Percentiles rank a stretch among this genome's conserved stretches.
These are phyloP conservation scores for Ustilago esculenta DNA, from an alignment of 1,284 basidiomycete genomes.

Conservation along the genomic window DNA sequence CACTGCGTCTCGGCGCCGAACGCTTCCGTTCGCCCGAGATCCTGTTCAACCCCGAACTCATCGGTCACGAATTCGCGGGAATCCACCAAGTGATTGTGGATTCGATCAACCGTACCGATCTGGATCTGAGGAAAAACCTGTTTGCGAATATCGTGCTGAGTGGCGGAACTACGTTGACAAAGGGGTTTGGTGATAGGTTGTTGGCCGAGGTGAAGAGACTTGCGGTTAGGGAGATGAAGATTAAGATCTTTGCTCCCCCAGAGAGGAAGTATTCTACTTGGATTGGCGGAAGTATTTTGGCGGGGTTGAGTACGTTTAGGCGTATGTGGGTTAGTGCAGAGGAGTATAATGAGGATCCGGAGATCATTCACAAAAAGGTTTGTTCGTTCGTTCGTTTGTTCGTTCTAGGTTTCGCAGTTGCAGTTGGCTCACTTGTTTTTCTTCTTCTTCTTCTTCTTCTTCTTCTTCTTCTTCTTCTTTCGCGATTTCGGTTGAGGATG, in stretches of 20 bases:
- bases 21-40: conserved; percentile 97
- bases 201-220: conserved; percentile 95
- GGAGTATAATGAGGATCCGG: conserved; percentile 98
- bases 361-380: conserved; percentile 87
- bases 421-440: too few relatives aligned
- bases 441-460: too few relatives aligned
- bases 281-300: conserved; percentile 87
- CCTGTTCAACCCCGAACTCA: conserved; percentile 94
- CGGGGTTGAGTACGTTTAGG: conserved; percentile 95
- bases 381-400: too few relatives aligned
- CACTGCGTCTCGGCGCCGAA: conserved; percentile 91
- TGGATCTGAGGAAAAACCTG: conserved; percentile 90
- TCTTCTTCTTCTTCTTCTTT: too few relatives aligned
- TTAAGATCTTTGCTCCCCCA: conserved; percentile 99
- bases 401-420: too few relatives aligned
- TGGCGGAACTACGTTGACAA: conserved; percentile 83
- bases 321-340: conserved; percentile 88
- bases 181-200: conserved; percentile 86
- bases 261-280: conserved; percentile 99
- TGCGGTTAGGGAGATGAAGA: conserved; percentile 95
- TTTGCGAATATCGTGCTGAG: conserved; percentile 97
- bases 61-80: conserved; percentile 94
- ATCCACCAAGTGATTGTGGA: conserved; percentile 83
- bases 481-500: too few relatives aligned
- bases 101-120: conserved; percentile 71